These are phyloP conservation scores for Hericium alpestre DNA, from an alignment of 768 basidiomycete genomes.

Conservation along the genomic window DNA sequence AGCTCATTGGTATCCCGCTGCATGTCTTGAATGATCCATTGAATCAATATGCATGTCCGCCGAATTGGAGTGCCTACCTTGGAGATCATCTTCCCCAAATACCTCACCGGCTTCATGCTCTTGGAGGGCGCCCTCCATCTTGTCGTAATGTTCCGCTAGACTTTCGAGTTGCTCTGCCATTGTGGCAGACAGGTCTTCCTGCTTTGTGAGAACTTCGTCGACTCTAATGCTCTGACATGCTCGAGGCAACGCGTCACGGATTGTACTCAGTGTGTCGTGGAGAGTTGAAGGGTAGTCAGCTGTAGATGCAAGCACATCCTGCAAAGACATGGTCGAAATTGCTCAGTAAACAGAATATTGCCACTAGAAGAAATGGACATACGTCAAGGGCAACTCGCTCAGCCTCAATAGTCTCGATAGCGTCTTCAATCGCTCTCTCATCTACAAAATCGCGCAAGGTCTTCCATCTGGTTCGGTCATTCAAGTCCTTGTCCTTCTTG, in stretches of 20 bases:
- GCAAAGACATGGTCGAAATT: neutral
- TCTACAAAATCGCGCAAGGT: slow-evolving; percentile 79
- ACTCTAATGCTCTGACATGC: slow-evolving; percentile 5
- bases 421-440: slow-evolving; percentile 70
- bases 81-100: slow-evolving; percentile 59
- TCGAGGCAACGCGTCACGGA: slow-evolving; percentile 41
- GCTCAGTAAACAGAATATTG: neutral
- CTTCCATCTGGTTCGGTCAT: slow-evolving; percentile 61
- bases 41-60: neutral
- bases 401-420: slow-evolving; percentile 60
- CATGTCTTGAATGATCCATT: slow-evolving; percentile 43
- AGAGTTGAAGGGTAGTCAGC: slow-evolving; percentile 62
- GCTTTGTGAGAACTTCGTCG: slow-evolving; percentile 32
- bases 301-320: slow-evolving; percentile 56
- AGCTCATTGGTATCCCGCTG: slow-evolving; percentile 72
- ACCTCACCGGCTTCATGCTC: slow-evolving; percentile 60
- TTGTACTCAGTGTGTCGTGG: slow-evolving; percentile 39
- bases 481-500: slow-evolving; percentile 11
- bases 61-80: slow-evolving; percentile 29
- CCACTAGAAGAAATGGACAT: slow-evolving; percentile 27
- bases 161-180: slow-evolving; percentile 72
- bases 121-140: slow-evolving; percentile 60
- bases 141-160: slow-evolving; percentile 63
- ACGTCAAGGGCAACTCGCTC: slow-evolving; percentile 64
- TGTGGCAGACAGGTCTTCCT: slow-evolving; percentile 45